Conservation (phyloP, 176 grass and related monocot species). For the Elymus sibiricus region DNA sequence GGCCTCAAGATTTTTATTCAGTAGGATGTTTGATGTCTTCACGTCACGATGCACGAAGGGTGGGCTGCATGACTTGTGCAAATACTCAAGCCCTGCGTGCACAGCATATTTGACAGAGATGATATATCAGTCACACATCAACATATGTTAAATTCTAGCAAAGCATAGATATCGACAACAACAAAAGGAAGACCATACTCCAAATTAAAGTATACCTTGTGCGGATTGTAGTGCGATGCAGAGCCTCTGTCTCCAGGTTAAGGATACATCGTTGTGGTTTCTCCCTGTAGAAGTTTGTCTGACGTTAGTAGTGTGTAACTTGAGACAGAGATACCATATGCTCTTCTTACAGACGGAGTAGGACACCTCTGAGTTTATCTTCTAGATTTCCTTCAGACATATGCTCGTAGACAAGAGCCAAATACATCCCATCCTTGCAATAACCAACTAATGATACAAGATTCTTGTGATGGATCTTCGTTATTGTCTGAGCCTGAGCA, state of each 20-base stretch:
- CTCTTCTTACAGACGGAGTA: no score
- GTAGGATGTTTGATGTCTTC: slow-evolving; percentile 52
- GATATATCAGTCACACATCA: neutral
- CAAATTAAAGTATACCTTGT: slow-evolving; percentile 22
- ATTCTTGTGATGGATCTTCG: no score
- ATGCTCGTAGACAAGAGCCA: no score
- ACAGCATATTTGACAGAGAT: neutral
- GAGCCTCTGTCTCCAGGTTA: slow-evolving; percentile 44
- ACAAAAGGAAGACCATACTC: neutral
- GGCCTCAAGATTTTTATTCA: slow-evolving; percentile 42
- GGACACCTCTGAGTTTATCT: no score
- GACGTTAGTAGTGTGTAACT: neutral
- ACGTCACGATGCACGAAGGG: slow-evolving; percentile 52
- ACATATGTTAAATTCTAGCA: neutral
- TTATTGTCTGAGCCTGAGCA: no score
- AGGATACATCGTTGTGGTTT: neutral
- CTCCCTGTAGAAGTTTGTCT: neutral
- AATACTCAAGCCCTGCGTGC: slow-evolving; percentile 46
- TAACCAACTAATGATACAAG: no score
- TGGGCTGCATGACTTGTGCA: slow-evolving; percentile 46
- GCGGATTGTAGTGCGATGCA: slow-evolving; percentile 44
- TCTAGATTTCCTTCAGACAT: no score
- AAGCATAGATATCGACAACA: neutral
- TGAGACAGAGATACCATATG: no score
- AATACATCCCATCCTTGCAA: no score